Evolutionary conservation across 139 green algal species (phyloP), one percentile per base, ranked within the genome.

Genomic region (Chlorella ohadii): DNA sequence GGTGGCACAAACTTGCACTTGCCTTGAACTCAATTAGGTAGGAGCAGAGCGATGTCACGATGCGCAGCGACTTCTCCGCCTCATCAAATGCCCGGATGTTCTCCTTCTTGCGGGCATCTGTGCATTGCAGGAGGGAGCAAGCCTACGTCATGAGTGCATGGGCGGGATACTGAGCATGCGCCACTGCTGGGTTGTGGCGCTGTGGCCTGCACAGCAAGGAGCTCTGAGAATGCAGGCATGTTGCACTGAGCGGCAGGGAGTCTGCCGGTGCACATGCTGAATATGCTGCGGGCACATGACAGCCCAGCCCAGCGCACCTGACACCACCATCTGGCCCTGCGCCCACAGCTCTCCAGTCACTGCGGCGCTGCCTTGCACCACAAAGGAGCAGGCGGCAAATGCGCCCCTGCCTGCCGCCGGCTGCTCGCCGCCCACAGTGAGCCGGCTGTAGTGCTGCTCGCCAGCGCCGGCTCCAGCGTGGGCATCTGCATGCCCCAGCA

Each of bases 351-450:
- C 36, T 38, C 38, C 68, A 38, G 33, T 56, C 68, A 76, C 22
- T 22, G 6, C 25, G 2, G 28, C 38, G 68, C 51, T 59, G 16
- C 5, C 68, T 20, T 57, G 36, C 23, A 76, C 68, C 68, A 57
- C 68, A 23, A 76, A 33, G 0, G 20, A 38, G 1, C 28, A 11
- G 3, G 22, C 38, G 7, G 22, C 38, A 39, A 31, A 39, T 7
- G 13, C 19, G 20, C 38, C 68, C 25, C 68, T 23, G 38, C 68
- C 68, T 7, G 68, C 68, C 68, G 28, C 22, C 39, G 38, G 36
- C 68, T 55, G n/a, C 36, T 38, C n/a, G 68, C 68, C 68, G 27
- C 68, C 68, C 68, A 76, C 68, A 20, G 36, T 76, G 16, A 76
- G 68, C 68, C 33, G 36, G n/a, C 13, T 17, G 68, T 36, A 76